These are phyloP conservation scores for Flaveria ramosissima DNA, from an alignment of 129 eudicot species.

Conservation along the genomic window DNA sequence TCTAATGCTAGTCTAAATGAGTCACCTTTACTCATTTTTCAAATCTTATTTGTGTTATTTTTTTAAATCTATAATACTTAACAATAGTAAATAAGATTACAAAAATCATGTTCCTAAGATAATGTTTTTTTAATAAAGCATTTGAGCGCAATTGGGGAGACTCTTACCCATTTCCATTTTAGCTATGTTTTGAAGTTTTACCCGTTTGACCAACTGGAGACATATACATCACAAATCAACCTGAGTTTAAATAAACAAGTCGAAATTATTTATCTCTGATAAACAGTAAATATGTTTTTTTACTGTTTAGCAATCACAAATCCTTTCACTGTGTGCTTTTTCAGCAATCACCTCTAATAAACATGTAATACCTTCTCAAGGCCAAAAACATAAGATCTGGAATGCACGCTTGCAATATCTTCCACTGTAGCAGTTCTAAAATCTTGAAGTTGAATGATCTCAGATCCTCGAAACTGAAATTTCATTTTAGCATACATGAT, in stretches of 20 bases:
- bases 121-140: neutral
- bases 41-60: too few relatives aligned
- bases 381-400: slow-evolving; percentile 74
- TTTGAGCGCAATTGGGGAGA: neutral
- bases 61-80: too few relatives aligned
- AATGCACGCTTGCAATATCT: slow-evolving; percentile 79
- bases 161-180: neutral
- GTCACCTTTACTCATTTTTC: neutral
- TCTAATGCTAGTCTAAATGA: neutral
- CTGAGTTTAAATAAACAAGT: neutral
- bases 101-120: too few relatives aligned
- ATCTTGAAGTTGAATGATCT: slow-evolving; percentile 65
- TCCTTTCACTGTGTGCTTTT: neutral
- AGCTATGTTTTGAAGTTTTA: neutral
- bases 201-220: neutral
- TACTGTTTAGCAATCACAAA: neutral
- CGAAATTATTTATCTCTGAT: neutral
- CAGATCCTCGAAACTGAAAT: slow-evolving; percentile 53
- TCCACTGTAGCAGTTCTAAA: slow-evolving; percentile 69
- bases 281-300: neutral
- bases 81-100: too few relatives aligned
- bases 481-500: neutral
- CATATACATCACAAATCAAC: neutral
- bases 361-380: slow-evolving; percentile 73
- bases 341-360: slow-evolving; percentile 5